Conservation (phyloP, 148 eudicot genomes). For the Rhododendron mucronatum region DNA sequence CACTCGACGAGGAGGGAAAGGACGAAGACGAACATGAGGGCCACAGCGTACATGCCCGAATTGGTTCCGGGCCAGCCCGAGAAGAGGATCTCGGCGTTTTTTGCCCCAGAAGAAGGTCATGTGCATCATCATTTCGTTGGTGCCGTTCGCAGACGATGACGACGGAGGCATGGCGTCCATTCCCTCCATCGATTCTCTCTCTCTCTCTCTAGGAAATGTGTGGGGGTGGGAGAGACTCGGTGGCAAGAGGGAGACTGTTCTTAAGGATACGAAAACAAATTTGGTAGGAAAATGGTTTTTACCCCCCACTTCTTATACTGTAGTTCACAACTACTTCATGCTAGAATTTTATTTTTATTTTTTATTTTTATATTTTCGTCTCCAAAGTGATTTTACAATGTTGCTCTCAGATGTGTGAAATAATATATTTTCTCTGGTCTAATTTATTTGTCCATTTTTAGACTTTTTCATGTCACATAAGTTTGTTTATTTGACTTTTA, state of each 20-base stretch:
- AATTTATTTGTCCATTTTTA: too few species aligned
- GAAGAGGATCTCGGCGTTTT: slow-evolving; percentile 44
- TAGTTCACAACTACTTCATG: too few species aligned
- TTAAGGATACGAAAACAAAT: neutral
- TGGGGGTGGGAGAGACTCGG: neutral
- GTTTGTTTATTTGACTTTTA: too few species aligned
- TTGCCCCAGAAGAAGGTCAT: slow-evolving; percentile 85
- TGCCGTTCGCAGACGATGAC: neutral
- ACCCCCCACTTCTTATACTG: too few species aligned
- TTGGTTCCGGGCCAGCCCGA: slow-evolving; percentile 57
- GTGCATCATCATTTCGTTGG: slow-evolving; percentile 63
- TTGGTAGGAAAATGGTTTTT: too few species aligned
- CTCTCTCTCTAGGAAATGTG: neutral
- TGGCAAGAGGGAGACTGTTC: too few species aligned
- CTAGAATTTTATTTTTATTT: too few species aligned
- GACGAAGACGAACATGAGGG: slow-evolving; percentile 44
- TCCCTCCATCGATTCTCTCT: slow-evolving; percentile 19
- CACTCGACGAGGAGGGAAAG: slow-evolving; percentile 57
- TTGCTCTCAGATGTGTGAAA: too few species aligned
- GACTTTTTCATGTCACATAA: too few species aligned
- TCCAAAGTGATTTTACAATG: too few species aligned
- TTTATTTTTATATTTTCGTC: too few species aligned
- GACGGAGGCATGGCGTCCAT: slow-evolving; percentile 1
- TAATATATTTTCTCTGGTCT: too few species aligned
- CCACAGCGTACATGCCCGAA: slow-evolving; percentile 37